Conservation (phyloP, 2,329 filamentous ascomycete species). For the Aureobasidium musti region DNA sequence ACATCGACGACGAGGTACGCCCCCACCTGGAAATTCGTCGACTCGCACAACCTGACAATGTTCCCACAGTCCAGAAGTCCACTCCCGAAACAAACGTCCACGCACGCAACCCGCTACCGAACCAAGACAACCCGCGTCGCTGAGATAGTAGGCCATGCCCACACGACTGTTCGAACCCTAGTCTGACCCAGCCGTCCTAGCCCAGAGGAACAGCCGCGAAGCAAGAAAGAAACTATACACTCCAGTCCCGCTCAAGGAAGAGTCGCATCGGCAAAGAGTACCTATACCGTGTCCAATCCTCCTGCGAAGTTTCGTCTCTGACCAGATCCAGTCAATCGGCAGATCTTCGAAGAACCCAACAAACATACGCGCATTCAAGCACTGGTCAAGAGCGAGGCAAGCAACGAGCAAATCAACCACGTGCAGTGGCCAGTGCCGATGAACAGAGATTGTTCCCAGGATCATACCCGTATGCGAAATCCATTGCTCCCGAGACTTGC, state of each 20-base stretch:
- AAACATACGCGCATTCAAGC: background rate
- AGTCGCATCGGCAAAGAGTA: background rate
- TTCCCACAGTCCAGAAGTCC: conserved; percentile 3
- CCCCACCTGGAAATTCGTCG: background rate
- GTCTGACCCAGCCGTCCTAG: conserved; percentile 1
- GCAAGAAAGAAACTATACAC: background rate
- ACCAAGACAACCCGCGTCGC: background rate
- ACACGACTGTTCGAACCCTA: background rate
- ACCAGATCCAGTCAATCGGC: background rate
- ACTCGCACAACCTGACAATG: conserved; percentile 9
- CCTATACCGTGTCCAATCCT: background rate
- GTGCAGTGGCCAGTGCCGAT: background rate
- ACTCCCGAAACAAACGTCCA: background rate
- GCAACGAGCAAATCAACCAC: background rate
- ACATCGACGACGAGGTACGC: conserved; percentile 2
- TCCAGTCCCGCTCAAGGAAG: background rate
- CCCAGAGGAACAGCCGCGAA: conserved; percentile 2
- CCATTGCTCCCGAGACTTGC: background rate
- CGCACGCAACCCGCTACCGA: background rate
- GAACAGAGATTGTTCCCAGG: conserved; percentile 4
- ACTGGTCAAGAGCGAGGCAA: background rate
- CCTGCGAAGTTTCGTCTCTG: background rate
- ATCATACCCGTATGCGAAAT: background rate
- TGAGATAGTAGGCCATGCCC: background rate
- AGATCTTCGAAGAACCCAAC: background rate